Conservation (phyloP, 768 basidiomycete species). For the Tricholoma sp. region DNA sequence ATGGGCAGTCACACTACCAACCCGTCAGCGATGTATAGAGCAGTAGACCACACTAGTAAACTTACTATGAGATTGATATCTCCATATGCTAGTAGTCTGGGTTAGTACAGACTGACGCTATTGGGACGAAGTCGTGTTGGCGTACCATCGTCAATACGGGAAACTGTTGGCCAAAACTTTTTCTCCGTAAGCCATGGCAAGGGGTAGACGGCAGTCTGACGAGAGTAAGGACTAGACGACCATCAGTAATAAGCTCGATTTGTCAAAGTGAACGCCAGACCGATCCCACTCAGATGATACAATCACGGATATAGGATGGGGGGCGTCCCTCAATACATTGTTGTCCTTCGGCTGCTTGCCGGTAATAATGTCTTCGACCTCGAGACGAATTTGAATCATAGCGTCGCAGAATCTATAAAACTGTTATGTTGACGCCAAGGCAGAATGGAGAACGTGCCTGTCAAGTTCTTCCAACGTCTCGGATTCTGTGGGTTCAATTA, state of each 20-base stretch:
- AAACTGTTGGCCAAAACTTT: conserved; percentile 97
- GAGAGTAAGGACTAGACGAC: conserved; percentile 71
- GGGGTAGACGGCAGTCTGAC: conserved; percentile 89
- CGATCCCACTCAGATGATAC: conserved; percentile 82
- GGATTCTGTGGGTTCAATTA: conserved; percentile 97
- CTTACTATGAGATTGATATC: conserved; percentile 86
- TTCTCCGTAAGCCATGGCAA: conserved; percentile 73
- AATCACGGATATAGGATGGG: conserved; percentile 79
- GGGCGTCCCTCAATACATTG: conserved; percentile 91
- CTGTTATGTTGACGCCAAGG: background rate
- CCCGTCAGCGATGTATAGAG: conserved; percentile 9
- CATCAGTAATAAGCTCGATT: background rate
- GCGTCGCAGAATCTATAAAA: conserved; percentile 86
- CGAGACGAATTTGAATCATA: conserved; percentile 93
- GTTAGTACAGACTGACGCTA: conserved; percentile 3
- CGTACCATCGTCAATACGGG: conserved; percentile 90
- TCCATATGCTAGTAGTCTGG: conserved; percentile 63
- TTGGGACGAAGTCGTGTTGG: background rate
- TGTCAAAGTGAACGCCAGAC: conserved; percentile 33
- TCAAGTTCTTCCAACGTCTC: conserved; percentile 93
- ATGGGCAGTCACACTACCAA: conserved; percentile 74
- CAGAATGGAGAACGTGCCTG: conserved; percentile 38
- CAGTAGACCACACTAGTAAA: conserved; percentile 13
- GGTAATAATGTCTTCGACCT: conserved; percentile 80
- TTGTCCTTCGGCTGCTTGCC: conserved; percentile 89